Evolutionary conservation across 1,284 basidiomycete species (phyloP).

Genomic region (Sparassis latifolia): DNA sequence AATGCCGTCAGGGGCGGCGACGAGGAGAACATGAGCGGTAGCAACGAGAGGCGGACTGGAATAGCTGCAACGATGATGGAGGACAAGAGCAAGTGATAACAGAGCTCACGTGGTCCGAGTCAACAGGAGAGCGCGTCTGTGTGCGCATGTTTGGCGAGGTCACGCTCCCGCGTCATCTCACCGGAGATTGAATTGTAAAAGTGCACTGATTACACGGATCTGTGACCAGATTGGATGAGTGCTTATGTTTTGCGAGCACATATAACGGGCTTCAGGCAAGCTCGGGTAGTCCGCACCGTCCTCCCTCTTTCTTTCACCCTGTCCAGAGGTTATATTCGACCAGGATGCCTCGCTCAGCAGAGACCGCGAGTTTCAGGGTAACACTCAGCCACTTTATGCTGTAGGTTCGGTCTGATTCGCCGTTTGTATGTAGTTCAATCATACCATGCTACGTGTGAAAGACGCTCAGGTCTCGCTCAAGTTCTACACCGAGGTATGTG

Average conservation of each 20-base stretch:
- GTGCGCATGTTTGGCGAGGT: slow-evolving; percentile 14
- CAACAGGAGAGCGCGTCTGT: slow-evolving; percentile 20
- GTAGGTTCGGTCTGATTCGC: background rate
- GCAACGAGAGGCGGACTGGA: background rate
- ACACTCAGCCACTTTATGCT: background rate
- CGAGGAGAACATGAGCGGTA: slow-evolving; percentile 1
- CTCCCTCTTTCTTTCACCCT: background rate
- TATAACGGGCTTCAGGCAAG: slow-evolving; percentile 3
- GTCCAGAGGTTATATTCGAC: background rate
- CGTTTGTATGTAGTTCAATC: slow-evolving; percentile 61
- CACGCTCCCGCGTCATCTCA: slow-evolving; percentile 13
- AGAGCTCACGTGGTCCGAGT: slow-evolving; percentile 9
- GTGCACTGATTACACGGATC: no score
- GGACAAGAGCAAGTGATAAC: slow-evolving; percentile 3
- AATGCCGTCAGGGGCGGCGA: slow-evolving; percentile 8
- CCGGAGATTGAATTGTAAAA: background rate
- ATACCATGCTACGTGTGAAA: slow-evolving; percentile 88
- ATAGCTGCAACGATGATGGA: background rate
- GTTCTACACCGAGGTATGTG: slow-evolving; percentile 66
- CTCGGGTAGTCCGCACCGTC: background rate
- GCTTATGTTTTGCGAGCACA: no score
- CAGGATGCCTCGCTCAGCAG: slow-evolving; percentile 56
- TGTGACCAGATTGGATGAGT: no score
- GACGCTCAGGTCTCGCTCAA: slow-evolving; percentile 75
- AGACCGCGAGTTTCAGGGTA: slow-evolving; percentile 64